Conservation (phyloP, 2,329 filamentous ascomycete species). For the Thelonectria discophora region DNA sequence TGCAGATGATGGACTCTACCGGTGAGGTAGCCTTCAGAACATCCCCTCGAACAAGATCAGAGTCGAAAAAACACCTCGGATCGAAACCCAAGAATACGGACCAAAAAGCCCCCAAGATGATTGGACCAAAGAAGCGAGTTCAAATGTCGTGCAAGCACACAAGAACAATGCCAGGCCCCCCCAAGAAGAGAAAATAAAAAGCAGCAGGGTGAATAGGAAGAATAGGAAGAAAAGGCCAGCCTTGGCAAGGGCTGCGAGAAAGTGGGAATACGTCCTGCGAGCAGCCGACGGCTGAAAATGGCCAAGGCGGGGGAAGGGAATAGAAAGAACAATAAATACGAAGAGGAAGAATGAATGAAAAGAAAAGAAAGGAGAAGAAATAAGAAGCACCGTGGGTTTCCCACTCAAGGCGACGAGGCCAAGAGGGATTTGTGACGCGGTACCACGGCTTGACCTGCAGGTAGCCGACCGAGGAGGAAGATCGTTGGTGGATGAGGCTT, state of each 20-base stretch:
- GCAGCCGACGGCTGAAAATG: background rate
- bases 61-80: background rate
- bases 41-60: background rate
- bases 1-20: too few species aligned
- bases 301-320: background rate
- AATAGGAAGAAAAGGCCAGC: too few species aligned
- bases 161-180: too few species aligned
- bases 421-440: slow-evolving; percentile 12
- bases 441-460: slow-evolving; percentile 16
- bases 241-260: background rate
- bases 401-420: background rate
- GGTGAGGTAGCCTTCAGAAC: too few species aligned
- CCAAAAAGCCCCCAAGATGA: background rate
- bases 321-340: background rate
- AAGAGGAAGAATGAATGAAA: background rate
- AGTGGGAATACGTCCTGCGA: background rate
- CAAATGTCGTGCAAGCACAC: background rate
- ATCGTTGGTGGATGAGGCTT: background rate
- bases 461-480: slow-evolving; percentile 10
- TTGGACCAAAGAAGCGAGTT: background rate
- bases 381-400: background rate
- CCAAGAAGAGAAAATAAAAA: background rate
- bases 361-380: background rate
- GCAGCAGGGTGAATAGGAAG: too few species aligned
- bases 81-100: too few species aligned